phyloP scores from a whole-genome alignment of 169 alveolate genomes.

The Cryptosporidium muris region DNA sequence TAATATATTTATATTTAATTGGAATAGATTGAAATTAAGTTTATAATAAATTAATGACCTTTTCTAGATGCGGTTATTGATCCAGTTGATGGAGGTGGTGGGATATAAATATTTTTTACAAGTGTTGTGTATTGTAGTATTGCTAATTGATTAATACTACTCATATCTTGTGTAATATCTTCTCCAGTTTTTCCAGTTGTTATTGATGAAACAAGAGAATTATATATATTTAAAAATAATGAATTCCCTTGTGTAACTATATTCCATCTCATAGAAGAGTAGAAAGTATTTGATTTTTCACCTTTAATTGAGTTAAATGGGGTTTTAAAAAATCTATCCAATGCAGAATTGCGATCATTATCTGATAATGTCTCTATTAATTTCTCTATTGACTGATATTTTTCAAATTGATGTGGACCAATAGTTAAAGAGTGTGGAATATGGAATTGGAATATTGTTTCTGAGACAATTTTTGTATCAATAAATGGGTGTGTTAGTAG shows the following conservation, averaged over 20 bases:
- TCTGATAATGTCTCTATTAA: constrained; percentile 12
- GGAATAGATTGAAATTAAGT: background rate
- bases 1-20: background rate
- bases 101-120: constrained; percentile 50
- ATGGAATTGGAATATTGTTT: constrained; percentile 5
- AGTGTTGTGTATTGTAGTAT: constrained; percentile 36
- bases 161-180: constrained; percentile 10
- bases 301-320: constrained; percentile 21
- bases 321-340: constrained; percentile 44
- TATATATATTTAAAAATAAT: constrained; percentile 23
- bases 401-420: too few relatives aligned
- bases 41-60: background rate
- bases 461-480: constrained; percentile 34
- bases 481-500: constrained; percentile 60
- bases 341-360: constrained; percentile 24
- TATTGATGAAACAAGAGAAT: constrained; percentile 15
- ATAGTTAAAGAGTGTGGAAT: constrained; percentile 11
- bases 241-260: constrained; percentile 47
- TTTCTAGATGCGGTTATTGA: constrained; percentile 38
- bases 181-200: background rate
- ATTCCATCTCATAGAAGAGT: constrained; percentile 68
- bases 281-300: constrained; percentile 23
- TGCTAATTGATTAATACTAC: constrained; percentile 36
- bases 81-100: constrained; percentile 55
- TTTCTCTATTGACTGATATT: background rate